Conservation (phyloP, 306 rosid genomes). For the Trifolium pratense region DNA sequence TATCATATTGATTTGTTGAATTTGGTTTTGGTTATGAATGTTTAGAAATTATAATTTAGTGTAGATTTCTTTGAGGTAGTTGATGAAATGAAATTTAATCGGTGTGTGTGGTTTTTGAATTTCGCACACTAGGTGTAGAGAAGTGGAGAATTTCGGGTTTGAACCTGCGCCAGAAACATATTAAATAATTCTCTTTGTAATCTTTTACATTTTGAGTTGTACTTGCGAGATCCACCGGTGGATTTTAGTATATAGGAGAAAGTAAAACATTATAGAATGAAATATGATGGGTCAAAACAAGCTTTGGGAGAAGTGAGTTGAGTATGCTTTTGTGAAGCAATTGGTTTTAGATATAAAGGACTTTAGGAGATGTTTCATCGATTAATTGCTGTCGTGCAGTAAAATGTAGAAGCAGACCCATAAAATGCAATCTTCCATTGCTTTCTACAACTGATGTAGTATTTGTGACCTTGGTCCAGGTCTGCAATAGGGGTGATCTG, state of each 20-base stretch:
- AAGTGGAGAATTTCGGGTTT: constrained; percentile 1
- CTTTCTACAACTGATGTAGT: constrained; percentile 23
- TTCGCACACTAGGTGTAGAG: not conserved
- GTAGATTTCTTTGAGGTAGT: not conserved
- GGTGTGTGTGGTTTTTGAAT: not conserved
- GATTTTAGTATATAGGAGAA: not conserved
- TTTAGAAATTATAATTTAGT: constrained; percentile 23
- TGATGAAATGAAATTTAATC: constrained; percentile 18
- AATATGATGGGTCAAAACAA: constrained; percentile 7
- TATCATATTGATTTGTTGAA: constrained; percentile 5
- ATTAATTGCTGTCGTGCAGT: constrained; percentile 6
- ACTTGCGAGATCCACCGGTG: not conserved
- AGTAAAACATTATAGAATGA: not conserved
- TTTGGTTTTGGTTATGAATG: constrained; percentile 27
- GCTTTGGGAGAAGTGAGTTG: constrained; percentile 11
- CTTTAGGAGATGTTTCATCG: constrained; percentile 28
- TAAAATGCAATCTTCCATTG: constrained; percentile 13
- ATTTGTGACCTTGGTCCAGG: not conserved
- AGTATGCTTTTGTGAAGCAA: constrained; percentile 10
- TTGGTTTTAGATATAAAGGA: constrained; percentile 24
- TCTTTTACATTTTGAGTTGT: no score
- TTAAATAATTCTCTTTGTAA: no score
- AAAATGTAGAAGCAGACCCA: constrained; percentile 16
- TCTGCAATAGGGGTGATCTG: not conserved
- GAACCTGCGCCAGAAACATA: no score